Evolutionary conservation across 768 basidiomycete species (phyloP).

Genomic region (Candolleomyces eurysporus): DNA sequence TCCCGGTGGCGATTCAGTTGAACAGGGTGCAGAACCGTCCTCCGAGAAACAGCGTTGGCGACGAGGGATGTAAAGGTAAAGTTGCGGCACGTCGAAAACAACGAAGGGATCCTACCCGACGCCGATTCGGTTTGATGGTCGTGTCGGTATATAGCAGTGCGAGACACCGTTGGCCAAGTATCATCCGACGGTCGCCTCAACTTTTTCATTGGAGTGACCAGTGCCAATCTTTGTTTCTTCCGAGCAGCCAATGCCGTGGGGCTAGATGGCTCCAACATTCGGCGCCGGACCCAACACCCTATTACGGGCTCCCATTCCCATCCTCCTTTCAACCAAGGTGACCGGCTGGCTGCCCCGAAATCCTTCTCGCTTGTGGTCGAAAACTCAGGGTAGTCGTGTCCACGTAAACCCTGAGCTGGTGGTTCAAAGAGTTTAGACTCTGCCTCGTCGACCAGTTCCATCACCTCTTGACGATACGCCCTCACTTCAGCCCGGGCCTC

Average conservation of each 20-base stretch:
- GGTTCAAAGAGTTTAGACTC: slow-evolving; percentile 45
- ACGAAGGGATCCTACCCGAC: background rate
- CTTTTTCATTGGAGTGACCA: background rate
- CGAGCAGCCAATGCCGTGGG: background rate
- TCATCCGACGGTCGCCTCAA: background rate
- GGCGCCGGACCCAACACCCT: slow-evolving; percentile 41
- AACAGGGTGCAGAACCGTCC: slow-evolving; percentile 29
- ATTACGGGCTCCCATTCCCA: slow-evolving; percentile 52
- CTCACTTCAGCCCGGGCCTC: slow-evolving; percentile 21
- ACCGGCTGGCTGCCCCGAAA: background rate
- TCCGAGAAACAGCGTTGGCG: slow-evolving; percentile 36
- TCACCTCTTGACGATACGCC: slow-evolving; percentile 37
- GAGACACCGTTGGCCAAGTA: no score
- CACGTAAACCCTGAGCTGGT: background rate
- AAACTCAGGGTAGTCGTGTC: no score
- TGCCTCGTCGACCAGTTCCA: slow-evolving; percentile 49
- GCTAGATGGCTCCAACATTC: background rate
- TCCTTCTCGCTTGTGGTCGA: background rate
- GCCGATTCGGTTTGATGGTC: background rate
- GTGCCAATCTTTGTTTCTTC: slow-evolving; percentile 16
- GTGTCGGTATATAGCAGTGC: background rate
- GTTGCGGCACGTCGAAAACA: background rate
- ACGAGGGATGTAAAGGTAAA: slow-evolving; percentile 26
- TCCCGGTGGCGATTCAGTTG: background rate
- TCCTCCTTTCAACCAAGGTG: background rate